Percentiles rank a stretch among this genome's conserved stretches.
These are phyloP conservation scores for Stygiomarasmius scandens DNA, from an alignment of 1,284 basidiomycete species.

Conservation along the genomic window DNA sequence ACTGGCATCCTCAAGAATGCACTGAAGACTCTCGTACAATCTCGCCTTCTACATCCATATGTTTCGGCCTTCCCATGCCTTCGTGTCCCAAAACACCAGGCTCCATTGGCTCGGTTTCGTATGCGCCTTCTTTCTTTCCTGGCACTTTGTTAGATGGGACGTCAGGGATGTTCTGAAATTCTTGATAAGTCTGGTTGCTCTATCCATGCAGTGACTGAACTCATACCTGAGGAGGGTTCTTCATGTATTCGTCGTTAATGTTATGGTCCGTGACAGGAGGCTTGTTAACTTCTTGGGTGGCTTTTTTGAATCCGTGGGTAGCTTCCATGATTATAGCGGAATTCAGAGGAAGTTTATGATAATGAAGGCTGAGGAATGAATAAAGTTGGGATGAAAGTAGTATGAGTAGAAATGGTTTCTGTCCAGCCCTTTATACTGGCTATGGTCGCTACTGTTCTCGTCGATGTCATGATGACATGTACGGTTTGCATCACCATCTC, in stretches of 20 bases:
- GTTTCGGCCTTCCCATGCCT: background rate
- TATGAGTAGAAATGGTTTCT: background rate
- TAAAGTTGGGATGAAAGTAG: background rate
- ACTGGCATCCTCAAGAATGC: background rate
- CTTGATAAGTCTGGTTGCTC: background rate
- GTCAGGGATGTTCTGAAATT: background rate
- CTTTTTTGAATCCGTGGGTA: constrained; percentile 2
- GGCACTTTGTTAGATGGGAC: background rate
- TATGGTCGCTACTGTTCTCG: too few species aligned
- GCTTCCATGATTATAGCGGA: background rate
- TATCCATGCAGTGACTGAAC: background rate
- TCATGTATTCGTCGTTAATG: constrained; percentile 4
- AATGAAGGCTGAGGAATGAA: too few species aligned
- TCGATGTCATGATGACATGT: too few species aligned
- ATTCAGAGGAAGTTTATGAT: background rate
- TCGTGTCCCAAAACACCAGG: background rate
- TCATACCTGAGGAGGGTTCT: constrained; percentile 1
- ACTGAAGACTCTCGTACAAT: background rate
- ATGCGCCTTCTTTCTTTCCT: background rate
- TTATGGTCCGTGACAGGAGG: constrained; percentile 1
- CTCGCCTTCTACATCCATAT: background rate
- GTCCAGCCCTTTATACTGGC: too few species aligned
- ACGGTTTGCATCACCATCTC: too few species aligned
- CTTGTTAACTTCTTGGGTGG: background rate
- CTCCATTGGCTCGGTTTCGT: background rate